Percentiles rank a stretch among this genome's conserved stretches.
These are phyloP conservation scores for Lithohypha guttulata DNA, from an alignment of 2,329 filamentous ascomycete species.

Conservation along the genomic window DNA sequence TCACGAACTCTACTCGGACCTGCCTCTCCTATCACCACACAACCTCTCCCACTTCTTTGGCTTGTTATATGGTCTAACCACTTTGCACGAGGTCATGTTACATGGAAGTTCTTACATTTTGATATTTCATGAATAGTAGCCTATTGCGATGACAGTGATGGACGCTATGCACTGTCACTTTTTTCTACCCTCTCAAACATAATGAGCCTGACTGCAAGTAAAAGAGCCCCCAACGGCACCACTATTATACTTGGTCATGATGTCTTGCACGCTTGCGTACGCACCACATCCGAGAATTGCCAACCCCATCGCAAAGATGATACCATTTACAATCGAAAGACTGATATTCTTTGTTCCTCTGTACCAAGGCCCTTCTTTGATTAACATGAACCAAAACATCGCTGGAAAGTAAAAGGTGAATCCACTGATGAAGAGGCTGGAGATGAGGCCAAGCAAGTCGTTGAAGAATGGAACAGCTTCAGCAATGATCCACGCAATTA, in stretches of 20 bases:
- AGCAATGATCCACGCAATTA: slow-evolving; percentile 55
- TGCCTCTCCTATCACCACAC: too few species aligned
- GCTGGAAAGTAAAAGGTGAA: slow-evolving; percentile 42
- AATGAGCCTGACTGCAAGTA: slow-evolving; percentile 24
- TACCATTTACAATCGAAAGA: slow-evolving; percentile 23
- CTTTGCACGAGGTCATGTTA: too few species aligned
- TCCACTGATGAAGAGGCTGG: slow-evolving; percentile 55
- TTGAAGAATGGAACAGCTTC: slow-evolving; percentile 61
- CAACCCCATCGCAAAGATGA: slow-evolving; percentile 25
- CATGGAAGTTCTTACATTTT: too few species aligned
- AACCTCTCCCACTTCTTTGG: too few species aligned
- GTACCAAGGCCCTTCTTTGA: slow-evolving; percentile 37
- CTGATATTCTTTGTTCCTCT: slow-evolving; percentile 25
- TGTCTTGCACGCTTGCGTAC: slow-evolving; percentile 36
- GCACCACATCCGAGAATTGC: slow-evolving; percentile 31
- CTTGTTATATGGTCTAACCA: too few species aligned
- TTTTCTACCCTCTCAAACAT: too few species aligned
- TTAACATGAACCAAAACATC: slow-evolving; percentile 24
- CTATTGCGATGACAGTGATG: too few species aligned
- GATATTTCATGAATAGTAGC: too few species aligned
- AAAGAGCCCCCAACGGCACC: slow-evolving; percentile 32
- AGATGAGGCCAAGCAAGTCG: slow-evolving; percentile 53
- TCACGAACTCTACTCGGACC: too few species aligned
- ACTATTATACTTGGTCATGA: slow-evolving; percentile 30
- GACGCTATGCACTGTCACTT: too few species aligned